Evolutionary conservation across 202 grass and related monocot species (phyloP).

Genomic region (Carex arenaria): DNA sequence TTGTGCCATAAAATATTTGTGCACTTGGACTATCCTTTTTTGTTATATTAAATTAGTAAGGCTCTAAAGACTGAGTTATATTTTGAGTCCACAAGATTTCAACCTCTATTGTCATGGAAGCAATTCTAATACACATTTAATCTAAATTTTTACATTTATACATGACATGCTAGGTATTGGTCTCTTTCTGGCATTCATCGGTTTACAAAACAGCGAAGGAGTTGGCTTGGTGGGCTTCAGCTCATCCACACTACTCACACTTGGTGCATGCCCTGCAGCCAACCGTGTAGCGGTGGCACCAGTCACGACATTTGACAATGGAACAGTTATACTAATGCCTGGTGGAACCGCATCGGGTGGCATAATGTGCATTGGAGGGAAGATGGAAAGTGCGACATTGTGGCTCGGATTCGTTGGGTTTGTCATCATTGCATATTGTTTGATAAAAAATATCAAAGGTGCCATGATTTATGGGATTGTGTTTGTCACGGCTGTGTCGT

Average conservation of each 20-base stretch:
- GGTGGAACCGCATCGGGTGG: slow-evolving; percentile 56
- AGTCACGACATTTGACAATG: slow-evolving; percentile 59
- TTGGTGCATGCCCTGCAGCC: slow-evolving; percentile 66
- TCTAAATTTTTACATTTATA: background rate
- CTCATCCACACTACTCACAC: slow-evolving; percentile 75
- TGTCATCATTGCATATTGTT: slow-evolving; percentile 83
- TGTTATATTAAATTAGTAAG: background rate
- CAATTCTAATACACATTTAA: background rate
- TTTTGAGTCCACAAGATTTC: background rate
- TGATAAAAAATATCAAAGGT: slow-evolving; percentile 69
- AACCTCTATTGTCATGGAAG: background rate
- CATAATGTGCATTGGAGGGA: slow-evolving; percentile 63
- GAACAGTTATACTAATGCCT: slow-evolving; percentile 64
- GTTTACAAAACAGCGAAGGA: slow-evolving; percentile 65
- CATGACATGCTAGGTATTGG: slow-evolving; percentile 42
- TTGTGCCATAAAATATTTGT: background rate
- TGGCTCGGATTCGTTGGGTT: slow-evolving; percentile 82
- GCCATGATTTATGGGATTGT: slow-evolving; percentile 94
- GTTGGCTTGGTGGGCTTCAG: slow-evolving; percentile 70
- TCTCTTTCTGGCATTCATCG: slow-evolving; percentile 75
- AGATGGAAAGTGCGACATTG: slow-evolving; percentile 78
- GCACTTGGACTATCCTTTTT: background rate
- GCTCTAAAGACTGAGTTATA: background rate
- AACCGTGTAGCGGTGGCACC: slow-evolving; percentile 72
- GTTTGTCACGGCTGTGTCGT: slow-evolving; percentile 84